Base-by-base conservation (phyloP, 352 stramenopile genomes). In the Phytopythium sindhum region DNA sequence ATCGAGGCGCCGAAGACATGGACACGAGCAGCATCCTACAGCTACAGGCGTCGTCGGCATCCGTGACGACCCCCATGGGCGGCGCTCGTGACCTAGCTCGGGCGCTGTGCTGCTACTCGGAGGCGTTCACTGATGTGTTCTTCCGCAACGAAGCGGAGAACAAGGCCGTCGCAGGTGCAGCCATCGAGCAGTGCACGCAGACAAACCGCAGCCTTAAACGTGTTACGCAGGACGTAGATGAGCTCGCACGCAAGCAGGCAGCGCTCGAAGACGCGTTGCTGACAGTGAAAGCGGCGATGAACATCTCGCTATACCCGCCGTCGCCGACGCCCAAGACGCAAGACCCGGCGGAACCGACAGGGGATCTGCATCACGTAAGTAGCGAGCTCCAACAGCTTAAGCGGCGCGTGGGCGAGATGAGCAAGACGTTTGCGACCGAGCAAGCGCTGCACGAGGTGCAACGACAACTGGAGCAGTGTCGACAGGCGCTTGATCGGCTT, bases 81-180 rank as follows among this genome's bases (percentile, higher is more conserved):
- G 54, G 54, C 24, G 54, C 54, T 12, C 54, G 54, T 15, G 54
- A 60, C n/a, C 54, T 60, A 1, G 54, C 54, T 12, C 33, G 67
- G 17, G 70, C 72, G 1, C 45, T 86, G n/a, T 81, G 72, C 50
- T 66, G 60, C 44, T 91, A 88, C 48, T 81, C 80, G 26, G 73
- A 80, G n/a, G 73, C 79, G 4, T 87, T 91, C 44, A 85, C 78
- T 0, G 77, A 86, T 24, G 68, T 78, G 35, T 72, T 80, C n/a
- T 69, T 80, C 35, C 64, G 67, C 0, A 69, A 65, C 12, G 73
- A 81, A 24, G 44, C 58, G 17, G 62, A 74, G 41, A 72, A 57
- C 37, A 73, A 64, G 42, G 48, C 44, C 44, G 23, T 69, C 41
- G 60, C 72, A 50, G 60, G 47, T 6, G 58, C 66, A 53, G 71